A percentile compares a stretch with the other conserved stretches of the same genome.
These are phyloP conservation scores for Stagonosporopsis tanaceti DNA, from an alignment of 2,329 filamentous ascomycete species.

Conservation along the genomic window DNA sequence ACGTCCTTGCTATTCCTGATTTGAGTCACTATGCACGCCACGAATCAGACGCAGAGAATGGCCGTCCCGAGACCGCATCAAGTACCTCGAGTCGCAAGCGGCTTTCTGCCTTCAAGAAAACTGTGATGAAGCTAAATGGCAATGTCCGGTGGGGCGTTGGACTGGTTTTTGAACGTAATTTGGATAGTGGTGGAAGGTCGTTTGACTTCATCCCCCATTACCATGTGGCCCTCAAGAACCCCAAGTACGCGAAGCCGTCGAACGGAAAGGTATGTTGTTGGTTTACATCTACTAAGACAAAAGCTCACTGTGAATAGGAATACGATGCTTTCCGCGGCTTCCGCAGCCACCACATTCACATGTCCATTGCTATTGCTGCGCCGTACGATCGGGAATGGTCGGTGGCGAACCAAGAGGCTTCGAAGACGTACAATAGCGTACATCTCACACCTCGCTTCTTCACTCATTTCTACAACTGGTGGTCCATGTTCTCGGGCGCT, in stretches of 20 bases:
- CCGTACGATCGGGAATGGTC: constrained; percentile 89
- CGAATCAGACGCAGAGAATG: constrained; percentile 56
- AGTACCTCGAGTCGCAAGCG: constrained; percentile 72
- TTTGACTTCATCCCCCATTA: constrained; percentile 95
- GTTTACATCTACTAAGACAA: not conserved
- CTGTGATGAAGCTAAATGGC: constrained; percentile 97
- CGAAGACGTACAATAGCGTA: constrained; percentile 93
- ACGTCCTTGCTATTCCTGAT: constrained; percentile 92
- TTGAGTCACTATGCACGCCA: constrained; percentile 87
- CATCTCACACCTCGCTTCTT: constrained; percentile 96
- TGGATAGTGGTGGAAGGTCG: constrained; percentile 74
- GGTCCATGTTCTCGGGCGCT: constrained; percentile 92
- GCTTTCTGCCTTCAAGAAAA: constrained; percentile 93
- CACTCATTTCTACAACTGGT: constrained; percentile 98
- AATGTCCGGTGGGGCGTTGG: constrained; percentile 94
- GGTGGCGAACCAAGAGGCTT: constrained; percentile 75
- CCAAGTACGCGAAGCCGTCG: constrained; percentile 70
- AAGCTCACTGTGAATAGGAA: constrained; percentile 47
- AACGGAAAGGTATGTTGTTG: constrained; percentile 53
- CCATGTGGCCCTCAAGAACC: constrained; percentile 84
- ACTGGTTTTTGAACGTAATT: constrained; percentile 87
- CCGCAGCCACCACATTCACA: constrained; percentile 93
- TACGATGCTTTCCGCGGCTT: constrained; percentile 99
- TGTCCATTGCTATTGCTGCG: constrained; percentile 89
- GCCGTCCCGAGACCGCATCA: constrained; percentile 62